Evolutionary conservation across 805 yeast species (phyloP), one percentile per base, ranked within the genome.

Genomic region (Clavispora vitiphila): DNA sequence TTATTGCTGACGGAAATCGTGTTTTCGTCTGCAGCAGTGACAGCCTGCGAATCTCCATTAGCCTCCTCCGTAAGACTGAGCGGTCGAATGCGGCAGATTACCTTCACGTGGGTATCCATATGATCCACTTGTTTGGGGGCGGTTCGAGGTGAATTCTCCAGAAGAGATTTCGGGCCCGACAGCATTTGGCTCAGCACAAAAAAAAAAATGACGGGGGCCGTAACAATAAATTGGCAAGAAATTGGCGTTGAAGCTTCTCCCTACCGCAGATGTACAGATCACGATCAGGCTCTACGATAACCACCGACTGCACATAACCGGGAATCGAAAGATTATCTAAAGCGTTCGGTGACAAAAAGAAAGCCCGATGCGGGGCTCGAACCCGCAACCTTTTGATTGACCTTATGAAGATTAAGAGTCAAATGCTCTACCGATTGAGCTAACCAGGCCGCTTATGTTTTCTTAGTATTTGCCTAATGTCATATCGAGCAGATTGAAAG

Each of bases 61-160:
- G 40, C 41, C 6, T 23, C 12, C 40, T 66, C 85, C 2, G 38
- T 20, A 2, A 55, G 60, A 38, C 62, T 71, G 35, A 67, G 67
- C 1, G 93, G 93, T 35, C 93, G 65, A 51, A 86, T 79, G 39
- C 95, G 67, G 20, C 86, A 87, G 15, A 86, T 71, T 21, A 86
- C 95, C 51, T 78, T 78, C 55, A 83, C 77, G 48, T 74, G 70
- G 39, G 62, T 51, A 36, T 19, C 39, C 37, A 24, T 35, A 19
- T 21, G 37, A 24, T 19, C 30, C 19, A 9, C 27, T 15, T 24
- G n/a, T 31, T 23, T 36, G 26, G 3, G 41, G 27, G 16, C 14
- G 21, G 21, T 8, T 16, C 20, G 32, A 29, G 32, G 16, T 4
- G 12, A 8, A 9, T 29, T 7, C n/a, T 12, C 12, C 32, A 8